Percentiles rank a stretch among this genome's conserved stretches.
Conservation (phyloP, 2,329 filamentous ascomycete genomes). For the Rutstroemia sp. region DNA sequence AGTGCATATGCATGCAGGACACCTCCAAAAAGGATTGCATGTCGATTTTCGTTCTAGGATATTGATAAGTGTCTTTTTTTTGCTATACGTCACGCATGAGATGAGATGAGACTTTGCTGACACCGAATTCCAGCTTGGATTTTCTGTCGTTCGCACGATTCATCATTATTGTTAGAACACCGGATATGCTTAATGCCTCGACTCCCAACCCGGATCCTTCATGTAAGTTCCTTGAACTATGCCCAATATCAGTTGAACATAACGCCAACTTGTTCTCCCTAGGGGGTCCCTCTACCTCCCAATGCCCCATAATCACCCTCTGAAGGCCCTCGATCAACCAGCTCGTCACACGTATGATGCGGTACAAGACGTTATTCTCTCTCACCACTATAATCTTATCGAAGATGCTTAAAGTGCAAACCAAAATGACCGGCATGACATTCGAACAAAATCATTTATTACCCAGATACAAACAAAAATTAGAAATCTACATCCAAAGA, state of each 20-base stretch:
- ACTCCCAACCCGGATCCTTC: background rate
- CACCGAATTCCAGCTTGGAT: background rate
- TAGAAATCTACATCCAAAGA: too few species aligned
- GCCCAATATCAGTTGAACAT: too few species aligned
- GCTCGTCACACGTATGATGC: background rate
- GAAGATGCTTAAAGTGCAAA: too few species aligned
- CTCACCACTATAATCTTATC: background rate
- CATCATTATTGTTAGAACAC: background rate
- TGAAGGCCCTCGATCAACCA: background rate
- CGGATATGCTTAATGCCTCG: background rate
- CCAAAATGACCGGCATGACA: too few species aligned
- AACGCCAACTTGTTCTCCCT: background rate
- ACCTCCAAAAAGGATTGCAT: too few species aligned
- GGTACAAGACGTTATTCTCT: background rate
- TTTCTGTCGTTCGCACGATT: background rate
- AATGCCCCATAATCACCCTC: background rate
- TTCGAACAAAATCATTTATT: too few species aligned
- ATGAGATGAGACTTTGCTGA: background rate
- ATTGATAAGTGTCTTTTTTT: background rate
- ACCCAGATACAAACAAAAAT: too few species aligned
- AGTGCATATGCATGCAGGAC: too few species aligned
- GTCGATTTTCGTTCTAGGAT: background rate
- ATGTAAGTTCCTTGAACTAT: background rate
- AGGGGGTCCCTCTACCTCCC: background rate
- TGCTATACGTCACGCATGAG: background rate